A percentile compares a stretch with the other conserved stretches of the same genome.
These are phyloP conservation scores for Chaetoceros tenuissimus DNA, from an alignment of 108 stramenopile species.

Conservation along the genomic window DNA sequence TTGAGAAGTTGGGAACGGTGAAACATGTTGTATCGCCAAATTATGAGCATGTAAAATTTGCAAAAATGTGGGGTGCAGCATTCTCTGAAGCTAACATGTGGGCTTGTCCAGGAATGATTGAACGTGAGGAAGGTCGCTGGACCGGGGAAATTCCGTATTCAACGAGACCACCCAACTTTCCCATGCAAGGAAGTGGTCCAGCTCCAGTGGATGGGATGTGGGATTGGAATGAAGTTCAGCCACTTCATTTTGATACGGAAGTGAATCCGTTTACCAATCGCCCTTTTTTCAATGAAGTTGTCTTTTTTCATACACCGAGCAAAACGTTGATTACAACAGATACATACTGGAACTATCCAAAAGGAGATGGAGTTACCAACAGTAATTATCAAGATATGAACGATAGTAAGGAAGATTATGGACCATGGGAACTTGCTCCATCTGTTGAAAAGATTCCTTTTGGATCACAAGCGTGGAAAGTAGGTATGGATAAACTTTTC, in stretches of 20 bases:
- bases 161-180: constrained; percentile 29
- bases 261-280: constrained; percentile 74
- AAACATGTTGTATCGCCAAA: constrained; percentile 72
- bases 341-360: constrained; percentile 85
- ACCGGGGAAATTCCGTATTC: constrained; percentile 53
- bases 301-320: constrained; percentile 59
- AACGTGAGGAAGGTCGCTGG: constrained; percentile 41
- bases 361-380: constrained; percentile 53
- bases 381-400: constrained; percentile 29
- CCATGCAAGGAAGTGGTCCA: constrained; percentile 5
- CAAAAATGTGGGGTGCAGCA: constrained; percentile 42
- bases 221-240: constrained; percentile 52
- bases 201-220: constrained; percentile 21
- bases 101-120: constrained; percentile 74
- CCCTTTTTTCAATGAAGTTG: constrained; percentile 82
- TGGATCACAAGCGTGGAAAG: constrained; percentile 55
- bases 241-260: constrained; percentile 66
- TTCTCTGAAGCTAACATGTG: constrained; percentile 63
- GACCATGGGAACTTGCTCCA: constrained; percentile 70
- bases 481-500: constrained; percentile 79
- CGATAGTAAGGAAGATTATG: constrained; percentile 32
- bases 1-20: constrained; percentile 54
- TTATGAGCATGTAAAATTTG: constrained; percentile 82
- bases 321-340: constrained; percentile 72
- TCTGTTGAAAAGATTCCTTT: constrained; percentile 50